Evolutionary conservation across 306 rosid genomes (phyloP).

Genomic region (Chamaecrista fasciculata): DNA sequence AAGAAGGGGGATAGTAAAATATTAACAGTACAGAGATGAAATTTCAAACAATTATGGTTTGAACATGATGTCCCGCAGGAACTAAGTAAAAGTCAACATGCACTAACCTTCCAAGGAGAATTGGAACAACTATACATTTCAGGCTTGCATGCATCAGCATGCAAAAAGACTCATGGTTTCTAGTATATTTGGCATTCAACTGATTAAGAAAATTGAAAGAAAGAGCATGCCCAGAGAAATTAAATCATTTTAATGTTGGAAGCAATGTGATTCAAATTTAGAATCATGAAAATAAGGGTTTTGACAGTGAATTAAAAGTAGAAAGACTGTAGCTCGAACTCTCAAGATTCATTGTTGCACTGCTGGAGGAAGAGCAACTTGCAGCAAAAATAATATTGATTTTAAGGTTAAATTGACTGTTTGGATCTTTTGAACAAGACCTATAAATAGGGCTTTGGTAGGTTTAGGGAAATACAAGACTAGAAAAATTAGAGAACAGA

Average conservation of each 20-base stretch:
- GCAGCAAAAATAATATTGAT: neutral
- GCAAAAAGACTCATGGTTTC: neutral
- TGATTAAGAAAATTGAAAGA: neutral
- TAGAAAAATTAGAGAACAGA: neutral
- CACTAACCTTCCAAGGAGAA: neutral
- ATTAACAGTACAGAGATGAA: neutral
- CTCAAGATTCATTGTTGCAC: neutral
- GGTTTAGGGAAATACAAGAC: neutral
- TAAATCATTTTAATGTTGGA: neutral
- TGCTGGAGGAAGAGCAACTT: neutral
- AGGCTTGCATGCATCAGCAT: neutral
- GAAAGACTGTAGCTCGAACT: neutral
- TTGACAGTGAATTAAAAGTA: neutral
- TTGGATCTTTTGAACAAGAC: neutral
- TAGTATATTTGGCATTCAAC: neutral
- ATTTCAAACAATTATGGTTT: neutral
- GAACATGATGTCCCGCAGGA: too few relatives aligned
- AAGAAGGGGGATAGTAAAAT: constrained; percentile 22
- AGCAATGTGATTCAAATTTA: neutral
- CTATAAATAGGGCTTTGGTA: neutral
- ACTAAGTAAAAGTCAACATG: neutral
- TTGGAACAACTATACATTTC: neutral
- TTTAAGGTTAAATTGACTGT: neutral
- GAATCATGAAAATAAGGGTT: neutral
- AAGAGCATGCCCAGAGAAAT: neutral